Evolutionary conservation across 1,284 basidiomycete species (phyloP), one percentile per base, ranked within the genome.

Genomic region (Ceratobasidium sp.): DNA sequence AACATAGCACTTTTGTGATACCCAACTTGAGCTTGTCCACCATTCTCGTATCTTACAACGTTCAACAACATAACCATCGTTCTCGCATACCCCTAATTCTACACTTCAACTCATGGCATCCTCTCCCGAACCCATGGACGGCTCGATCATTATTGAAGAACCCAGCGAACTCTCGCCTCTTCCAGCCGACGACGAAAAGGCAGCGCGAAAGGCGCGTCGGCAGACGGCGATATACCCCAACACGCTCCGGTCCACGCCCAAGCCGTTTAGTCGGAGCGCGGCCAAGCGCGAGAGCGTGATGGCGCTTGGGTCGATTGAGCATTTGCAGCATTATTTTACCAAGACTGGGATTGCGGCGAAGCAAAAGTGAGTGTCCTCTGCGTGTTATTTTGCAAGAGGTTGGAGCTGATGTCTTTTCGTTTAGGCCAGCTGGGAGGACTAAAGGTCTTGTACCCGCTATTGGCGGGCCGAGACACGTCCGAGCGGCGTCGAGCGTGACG

Each of bases 281-380:
- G 93, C 94, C 6, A 95, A 95, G 85, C 89, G 95, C 60, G 93
- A 94, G 84, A 94, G 93, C 82, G 95, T 96, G 23, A 93, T 95
- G 92, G 91, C 93, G 0, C 85, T 96, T 26, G 94, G 94, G 40
- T 94, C 93, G 83, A 96, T 96, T 80, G 93, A 95, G 82, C 93
- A 95, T 83, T 88, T 96, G 69, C 95, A 96, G 85, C 93, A 96
- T 83, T 95, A 95, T 83, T 95, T 95, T 82, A 95, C 94, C 6
- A 95, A 95, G 89, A 91, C 93, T 0, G 94, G 94, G 4, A 89
- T 95, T 77, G 89, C 88, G 20, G 89, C 92, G 39, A 92, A 92
- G 87, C 90, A 89, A 84, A 90, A 89, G 94, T 94, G 84, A 84
- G 92, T 89, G 66, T 71, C 67, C 71, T 46, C n/a, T 60, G 7